Base-by-base conservation (phyloP, 139 green algal species). In the Chlorella ohadii region DNA sequence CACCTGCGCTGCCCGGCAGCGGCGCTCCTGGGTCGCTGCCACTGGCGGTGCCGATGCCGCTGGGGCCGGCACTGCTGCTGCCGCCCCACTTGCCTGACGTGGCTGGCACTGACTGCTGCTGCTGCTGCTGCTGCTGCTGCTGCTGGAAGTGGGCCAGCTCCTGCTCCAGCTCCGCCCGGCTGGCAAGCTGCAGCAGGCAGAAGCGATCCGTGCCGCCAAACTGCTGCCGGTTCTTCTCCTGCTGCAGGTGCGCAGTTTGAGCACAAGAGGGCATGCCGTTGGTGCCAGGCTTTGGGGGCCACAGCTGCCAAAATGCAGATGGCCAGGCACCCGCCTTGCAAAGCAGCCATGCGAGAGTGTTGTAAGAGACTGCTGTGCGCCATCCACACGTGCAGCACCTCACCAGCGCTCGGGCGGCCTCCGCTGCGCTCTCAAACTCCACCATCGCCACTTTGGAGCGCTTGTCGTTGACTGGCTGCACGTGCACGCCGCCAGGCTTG, bases 361-460 rank as follows among this genome's bases (percentile, higher is more conserved):
- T n/a, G n/a, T n/a, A n/a, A n/a, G n/a, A n/a, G n/a, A n/a, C n/a
- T n/a, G n/a, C n/a, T n/a, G n/a, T n/a, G n/a, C n/a, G n/a, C n/a
- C 16, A 33, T 33, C 13, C 13, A 27, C 11, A 25, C 3, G 2
- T 20, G 34, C 34, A 51, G 67, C 44, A 28, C 7, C 86, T 87
- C 72, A 91, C 88, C 92, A 95, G 90, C 0, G 92, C 93, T 19
- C 89, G 79, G 36, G 91, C 85, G 5, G 93, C 93, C 78, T 96
- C 93, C 72, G 91, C 87, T 19, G 91, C 89, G 5, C 86, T 93
- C 78, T 94, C 92, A 91, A 98, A 98, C 92, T 98, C 95, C 28
- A 96, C 95, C 88, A 96, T 97, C 1, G 95, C 94, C 90, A 95
- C 92, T 65, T 95, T 96, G 1, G 92, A 96, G 66, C 92, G 91